A percentile compares a stretch with the other conserved stretches of the same genome.
Conservation (phyloP, 805 yeast species). For the Lachancea kluyveri region DNA sequence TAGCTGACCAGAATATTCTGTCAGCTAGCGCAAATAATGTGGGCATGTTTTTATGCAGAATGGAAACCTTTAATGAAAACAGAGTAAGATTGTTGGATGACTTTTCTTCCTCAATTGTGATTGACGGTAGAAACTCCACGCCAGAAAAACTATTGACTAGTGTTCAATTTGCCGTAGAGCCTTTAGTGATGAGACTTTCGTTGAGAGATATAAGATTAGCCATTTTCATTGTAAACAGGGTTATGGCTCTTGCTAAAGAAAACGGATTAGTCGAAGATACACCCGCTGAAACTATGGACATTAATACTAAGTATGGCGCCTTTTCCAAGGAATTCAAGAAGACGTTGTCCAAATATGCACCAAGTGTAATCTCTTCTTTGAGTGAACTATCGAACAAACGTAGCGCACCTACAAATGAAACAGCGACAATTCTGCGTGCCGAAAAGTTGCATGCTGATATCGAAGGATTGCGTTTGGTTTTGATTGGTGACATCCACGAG, state of each 20-base stretch:
- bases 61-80: slow-evolving; percentile 59
- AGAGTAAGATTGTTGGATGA: slow-evolving; percentile 79
- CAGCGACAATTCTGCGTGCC: slow-evolving; percentile 43
- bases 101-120: slow-evolving; percentile 68
- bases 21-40: slow-evolving; percentile 68
- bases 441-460: slow-evolving; percentile 62
- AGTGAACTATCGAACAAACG: slow-evolving; percentile 37
- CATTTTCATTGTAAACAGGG: slow-evolving; percentile 62
- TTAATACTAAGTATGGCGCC: slow-evolving; percentile 26
- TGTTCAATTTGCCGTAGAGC: slow-evolving; percentile 69
- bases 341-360: slow-evolving; percentile 59
- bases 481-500: slow-evolving; percentile 89
- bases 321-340: slow-evolving; percentile 61
- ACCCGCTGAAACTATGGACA: slow-evolving; percentile 13
- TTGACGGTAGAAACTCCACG: slow-evolving; percentile 67
- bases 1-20: slow-evolving; percentile 61
- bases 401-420: slow-evolving; percentile 13
- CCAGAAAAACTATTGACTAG: slow-evolving; percentile 51
- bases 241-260: slow-evolving; percentile 44
- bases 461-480: slow-evolving; percentile 72
- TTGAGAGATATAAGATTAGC: slow-evolving; percentile 83
- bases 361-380: slow-evolving; percentile 41
- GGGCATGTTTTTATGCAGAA: slow-evolving; percentile 78
- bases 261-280: slow-evolving; percentile 15
- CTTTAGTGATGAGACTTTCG: slow-evolving; percentile 73